These are phyloP conservation scores for Yamadazyma epiphylla DNA, from an alignment of 1,139 yeast genomes.

Conservation along the genomic window DNA sequence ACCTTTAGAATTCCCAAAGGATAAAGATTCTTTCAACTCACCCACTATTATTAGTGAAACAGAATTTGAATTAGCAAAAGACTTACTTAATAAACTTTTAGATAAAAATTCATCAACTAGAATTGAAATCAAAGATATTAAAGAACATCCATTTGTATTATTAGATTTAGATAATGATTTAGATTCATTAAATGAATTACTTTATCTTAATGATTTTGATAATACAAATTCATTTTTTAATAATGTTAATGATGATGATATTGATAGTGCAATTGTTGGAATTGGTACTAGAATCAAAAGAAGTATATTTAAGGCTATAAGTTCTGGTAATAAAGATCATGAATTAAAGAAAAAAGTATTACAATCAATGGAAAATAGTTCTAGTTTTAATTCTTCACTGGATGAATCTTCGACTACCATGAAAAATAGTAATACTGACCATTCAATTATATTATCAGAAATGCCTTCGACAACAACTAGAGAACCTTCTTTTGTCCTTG, in stretches of 20 bases:
- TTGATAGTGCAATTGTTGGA: slow-evolving; percentile 74
- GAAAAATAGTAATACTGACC: slow-evolving; percentile 15
- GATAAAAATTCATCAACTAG: slow-evolving; percentile 70
- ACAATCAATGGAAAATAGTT: slow-evolving; percentile 23
- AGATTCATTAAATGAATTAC: slow-evolving; percentile 35
- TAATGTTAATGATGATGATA: slow-evolving; percentile 10
- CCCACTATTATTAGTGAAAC: slow-evolving; percentile 35
- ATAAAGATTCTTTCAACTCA: slow-evolving; percentile 34
- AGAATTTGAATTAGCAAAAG: slow-evolving; percentile 62
- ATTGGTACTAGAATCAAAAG: slow-evolving; percentile 64
- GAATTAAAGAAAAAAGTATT: slow-evolving; percentile 24
- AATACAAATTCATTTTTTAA: slow-evolving; percentile 6
- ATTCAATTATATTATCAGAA: slow-evolving; percentile 37
- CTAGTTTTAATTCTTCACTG: slow-evolving; percentile 24
- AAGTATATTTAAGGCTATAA: slow-evolving; percentile 54
- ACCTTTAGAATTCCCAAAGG: slow-evolving; percentile 58
- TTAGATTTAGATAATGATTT: slow-evolving; percentile 52
- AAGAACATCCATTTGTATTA: slow-evolving; percentile 73
- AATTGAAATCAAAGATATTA: slow-evolving; percentile 69
- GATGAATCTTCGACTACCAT: slow-evolving; percentile 26
- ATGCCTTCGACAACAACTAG: slow-evolving; percentile 15
- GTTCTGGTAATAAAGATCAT: slow-evolving; percentile 26
- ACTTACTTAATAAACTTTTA: slow-evolving; percentile 59
- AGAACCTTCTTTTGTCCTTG: slow-evolving; percentile 24
- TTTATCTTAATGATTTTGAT: slow-evolving; percentile 25